Evolutionary conservation across 768 basidiomycete species (phyloP), one percentile per base, ranked within the genome.

Genomic region (Terana coerulea): DNA sequence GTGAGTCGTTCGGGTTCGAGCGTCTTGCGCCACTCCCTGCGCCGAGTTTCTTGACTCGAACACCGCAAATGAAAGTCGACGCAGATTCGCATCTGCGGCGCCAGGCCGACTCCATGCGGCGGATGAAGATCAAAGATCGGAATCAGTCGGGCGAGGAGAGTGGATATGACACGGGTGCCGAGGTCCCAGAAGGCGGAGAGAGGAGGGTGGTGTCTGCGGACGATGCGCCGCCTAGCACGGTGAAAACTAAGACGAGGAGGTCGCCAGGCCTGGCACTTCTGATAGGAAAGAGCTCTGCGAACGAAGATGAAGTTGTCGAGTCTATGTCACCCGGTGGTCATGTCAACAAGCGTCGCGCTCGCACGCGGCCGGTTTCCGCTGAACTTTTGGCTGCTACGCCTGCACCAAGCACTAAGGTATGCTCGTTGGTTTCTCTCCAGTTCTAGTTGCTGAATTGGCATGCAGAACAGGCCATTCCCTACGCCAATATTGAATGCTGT

Each of bases 241-340:
- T 54, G 52, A 61, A 61, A 52, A 44, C 37, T 21, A 55, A 53
- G 46, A 29, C 47, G 29, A 59, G 48, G 49, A 58, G 58, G 49
- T 43, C 61, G 3, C 60, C 64, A 12, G 57, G 49, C 17, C 52
- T 58, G 12, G 57, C 60, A 5, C n/a, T 57, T 9, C 37, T 55
- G 15, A 56, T 48, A 3, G 44, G 59, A 30, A 58, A 44, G 25
- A 54, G 57, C 22, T 33, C 45, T 22, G 49, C 24, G 29, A 58
- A 59, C 31, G 56, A 63, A 24, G 64, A 63, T 8, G 64, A 65
- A 43, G 64, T 65, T 2, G 61, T 56, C 12, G 64, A 63, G 53
- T 59, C 62, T 1, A 74, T 89, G 52, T 90, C 87, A 0, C 88
- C 88, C 2, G 86, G 85, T 11, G 88, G 87, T 0, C 88, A 88